Base-by-base conservation (phyloP, 2,329 filamentous ascomycete genomes). In the Penicillium sp. region DNA sequence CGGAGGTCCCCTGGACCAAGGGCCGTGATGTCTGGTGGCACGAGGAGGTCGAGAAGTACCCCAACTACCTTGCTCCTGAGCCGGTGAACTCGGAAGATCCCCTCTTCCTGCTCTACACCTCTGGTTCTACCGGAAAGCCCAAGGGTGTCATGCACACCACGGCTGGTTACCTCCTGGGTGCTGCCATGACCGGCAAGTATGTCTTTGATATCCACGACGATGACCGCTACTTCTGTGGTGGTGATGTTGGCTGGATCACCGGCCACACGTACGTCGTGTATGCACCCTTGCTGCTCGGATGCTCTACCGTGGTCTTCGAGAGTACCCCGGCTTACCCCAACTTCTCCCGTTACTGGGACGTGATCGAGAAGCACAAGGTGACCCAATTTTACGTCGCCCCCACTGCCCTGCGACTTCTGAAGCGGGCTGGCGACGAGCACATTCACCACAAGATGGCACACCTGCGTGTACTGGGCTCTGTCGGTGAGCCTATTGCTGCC, bases 71-170 rank as follows among this genome's bases (percentile, higher is more conserved):
- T 65, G 77, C 90, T 26, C 90, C 91, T 10, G 90, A 94, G 77
- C 73, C 82, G 57, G 85, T 98, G 80, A 88, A 81, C 76, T 87
- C 93, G 0, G 93, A 98, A 71, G 93, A 98, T 66, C 93, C 93
- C 49, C 81, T 98, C 8, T 98, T 97, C 82, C 76, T 98, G 52
- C 85, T 98, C 49, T 98, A 98, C 76, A 98, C 93, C 2, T 97
- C 91, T 32, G 93, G 93, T 35, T 97, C 91, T 1, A 98, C 93
- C 8, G 93, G 93, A 56, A 97, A 97, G 80, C 93, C 93, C 59
- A 98, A 98, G 82, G 93, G 93, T 72, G 87, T 98, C 49, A 86
- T 98, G 88, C 93, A 98, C 79, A 94, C 89, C 24, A 97, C 91
- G 32, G 93, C 77, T 53, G 93, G 93, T 45, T 98, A 97, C 69